Conservation (phyloP, 495 filamentous ascomycete species). For the Lophiotrema nucula region DNA sequence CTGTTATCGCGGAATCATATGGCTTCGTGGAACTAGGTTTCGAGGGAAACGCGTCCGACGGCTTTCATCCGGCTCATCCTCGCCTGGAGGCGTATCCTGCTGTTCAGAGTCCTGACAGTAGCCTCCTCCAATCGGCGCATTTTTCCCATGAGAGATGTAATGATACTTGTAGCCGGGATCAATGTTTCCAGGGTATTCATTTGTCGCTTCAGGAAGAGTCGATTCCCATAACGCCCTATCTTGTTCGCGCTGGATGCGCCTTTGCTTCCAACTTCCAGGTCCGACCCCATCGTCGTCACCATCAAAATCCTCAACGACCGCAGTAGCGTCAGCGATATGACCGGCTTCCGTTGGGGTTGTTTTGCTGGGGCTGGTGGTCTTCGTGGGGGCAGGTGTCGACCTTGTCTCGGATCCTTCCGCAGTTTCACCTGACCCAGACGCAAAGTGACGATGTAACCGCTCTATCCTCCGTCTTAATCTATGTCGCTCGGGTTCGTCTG, state of each 20-base stretch:
- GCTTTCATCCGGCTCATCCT: too few species aligned
- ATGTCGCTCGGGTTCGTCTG: constrained; percentile 15
- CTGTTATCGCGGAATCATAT: too few species aligned
- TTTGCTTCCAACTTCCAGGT: not conserved
- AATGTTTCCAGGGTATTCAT: not conserved
- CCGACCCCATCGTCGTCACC: not conserved
- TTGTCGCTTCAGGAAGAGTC: constrained; percentile 17
- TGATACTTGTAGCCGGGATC: not conserved
- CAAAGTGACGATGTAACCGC: not conserved
- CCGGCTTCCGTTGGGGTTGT: too few species aligned
- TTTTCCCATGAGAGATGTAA: not conserved
- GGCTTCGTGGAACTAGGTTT: too few species aligned
- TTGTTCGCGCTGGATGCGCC: not conserved
- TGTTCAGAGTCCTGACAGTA: too few species aligned
- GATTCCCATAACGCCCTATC: constrained; percentile 21
- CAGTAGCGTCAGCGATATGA: not conserved
- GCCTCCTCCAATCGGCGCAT: not conserved
- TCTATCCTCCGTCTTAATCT: not conserved
- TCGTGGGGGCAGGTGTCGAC: too few species aligned
- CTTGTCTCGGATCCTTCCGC: too few species aligned
- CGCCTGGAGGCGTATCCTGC: too few species aligned
- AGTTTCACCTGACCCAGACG: not conserved
- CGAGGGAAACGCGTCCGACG: too few species aligned
- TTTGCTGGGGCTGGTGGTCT: too few species aligned
- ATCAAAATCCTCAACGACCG: not conserved